These are phyloP conservation scores for Xylariomycetidae sp. DNA, from an alignment of 2,329 filamentous ascomycete genomes.

Conservation along the genomic window DNA sequence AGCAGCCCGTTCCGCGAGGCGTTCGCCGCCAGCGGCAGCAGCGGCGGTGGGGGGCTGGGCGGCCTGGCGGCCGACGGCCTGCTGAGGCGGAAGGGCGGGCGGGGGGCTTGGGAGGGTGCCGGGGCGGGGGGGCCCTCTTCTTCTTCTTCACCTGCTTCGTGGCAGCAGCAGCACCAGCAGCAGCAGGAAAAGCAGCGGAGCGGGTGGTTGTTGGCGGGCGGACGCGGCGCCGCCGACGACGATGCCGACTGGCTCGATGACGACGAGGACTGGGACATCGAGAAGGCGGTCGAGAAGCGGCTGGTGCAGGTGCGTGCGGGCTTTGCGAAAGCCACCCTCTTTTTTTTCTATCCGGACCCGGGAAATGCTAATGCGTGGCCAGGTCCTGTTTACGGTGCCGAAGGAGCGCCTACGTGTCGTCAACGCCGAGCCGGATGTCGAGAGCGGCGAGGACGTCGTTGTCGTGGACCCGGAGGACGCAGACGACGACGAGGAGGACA, in stretches of 20 bases:
- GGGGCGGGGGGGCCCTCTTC: conserved; percentile 22
- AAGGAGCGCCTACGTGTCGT: conserved; percentile 83
- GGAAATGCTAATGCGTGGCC: no score
- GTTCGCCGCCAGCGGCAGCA: conserved; percentile 17
- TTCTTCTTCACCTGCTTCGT: no score
- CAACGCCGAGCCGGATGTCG: conserved; percentile 60
- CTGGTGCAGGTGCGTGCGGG: no score
- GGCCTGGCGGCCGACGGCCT: conserved; percentile 39
- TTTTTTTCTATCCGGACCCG: no score
- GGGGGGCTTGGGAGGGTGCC: conserved; percentile 45
- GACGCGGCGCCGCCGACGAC: conserved; percentile 28
- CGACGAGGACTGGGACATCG: conserved; percentile 68
- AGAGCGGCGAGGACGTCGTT: conserved; percentile 35
- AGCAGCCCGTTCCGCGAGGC: conserved; percentile 11
- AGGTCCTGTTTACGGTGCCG: conserved; percentile 92
- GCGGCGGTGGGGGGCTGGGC: conserved; percentile 34
- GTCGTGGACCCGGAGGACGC: conserved; percentile 32
- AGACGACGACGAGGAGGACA: conserved; percentile 3
- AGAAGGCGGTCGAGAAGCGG: conserved; percentile 62
- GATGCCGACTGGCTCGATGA: conserved; percentile 60
- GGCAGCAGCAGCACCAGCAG: no score
- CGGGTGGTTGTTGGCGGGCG: conserved; percentile 23
- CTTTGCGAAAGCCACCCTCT: no score
- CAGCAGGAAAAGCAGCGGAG: conserved; percentile 16
- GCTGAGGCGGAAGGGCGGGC: conserved; percentile 48